These are phyloP conservation scores for Sporodiniella umbellata DNA, from an alignment of 371 early-diverging fungal genomes.

Conservation along the genomic window DNA sequence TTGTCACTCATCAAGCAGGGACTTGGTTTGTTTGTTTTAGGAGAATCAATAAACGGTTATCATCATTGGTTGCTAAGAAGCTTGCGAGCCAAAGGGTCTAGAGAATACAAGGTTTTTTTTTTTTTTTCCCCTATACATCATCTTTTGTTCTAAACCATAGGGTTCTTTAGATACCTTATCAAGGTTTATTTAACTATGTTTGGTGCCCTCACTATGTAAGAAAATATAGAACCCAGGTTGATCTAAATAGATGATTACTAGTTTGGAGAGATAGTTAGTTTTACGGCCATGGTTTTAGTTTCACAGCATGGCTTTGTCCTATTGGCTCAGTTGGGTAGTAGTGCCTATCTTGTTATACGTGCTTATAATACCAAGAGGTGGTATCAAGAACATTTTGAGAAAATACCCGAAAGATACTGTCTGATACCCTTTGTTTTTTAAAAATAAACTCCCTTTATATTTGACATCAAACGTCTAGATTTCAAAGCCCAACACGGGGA, in stretches of 20 bases:
- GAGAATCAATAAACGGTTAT: constrained; percentile 29
- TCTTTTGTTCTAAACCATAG: not conserved
- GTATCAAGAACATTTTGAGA: constrained; percentile 26
- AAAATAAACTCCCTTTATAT: too few relatives aligned
- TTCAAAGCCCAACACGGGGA: too few relatives aligned
- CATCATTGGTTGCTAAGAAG: constrained; percentile 32
- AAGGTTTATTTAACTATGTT: constrained; percentile 26
- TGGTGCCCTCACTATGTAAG: constrained; percentile 52
- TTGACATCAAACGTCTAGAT: too few relatives aligned
- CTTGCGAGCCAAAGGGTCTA: constrained; percentile 18
- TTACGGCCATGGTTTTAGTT: constrained; percentile 21
- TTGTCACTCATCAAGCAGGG: constrained; percentile 4
- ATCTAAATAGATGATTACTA: constrained; percentile 3
- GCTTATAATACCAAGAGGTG: constrained; percentile 34
- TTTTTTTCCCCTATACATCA: not conserved
- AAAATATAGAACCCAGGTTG: too few relatives aligned
- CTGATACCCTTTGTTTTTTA: constrained; percentile 31
- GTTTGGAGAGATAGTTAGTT: constrained; percentile 34
- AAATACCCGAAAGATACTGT: constrained; percentile 15
- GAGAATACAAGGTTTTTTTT: constrained; percentile 25
- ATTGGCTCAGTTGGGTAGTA: constrained; percentile 16
- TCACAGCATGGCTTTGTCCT: constrained; percentile 26
- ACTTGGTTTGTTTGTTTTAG: constrained; percentile 15
- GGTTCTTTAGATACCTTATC: constrained; percentile 21
- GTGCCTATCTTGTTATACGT: constrained; percentile 23